Evolutionary conservation across 169 alveolate genomes (phyloP).

Genomic region (Ichthyophthirius multifiliis): DNA sequence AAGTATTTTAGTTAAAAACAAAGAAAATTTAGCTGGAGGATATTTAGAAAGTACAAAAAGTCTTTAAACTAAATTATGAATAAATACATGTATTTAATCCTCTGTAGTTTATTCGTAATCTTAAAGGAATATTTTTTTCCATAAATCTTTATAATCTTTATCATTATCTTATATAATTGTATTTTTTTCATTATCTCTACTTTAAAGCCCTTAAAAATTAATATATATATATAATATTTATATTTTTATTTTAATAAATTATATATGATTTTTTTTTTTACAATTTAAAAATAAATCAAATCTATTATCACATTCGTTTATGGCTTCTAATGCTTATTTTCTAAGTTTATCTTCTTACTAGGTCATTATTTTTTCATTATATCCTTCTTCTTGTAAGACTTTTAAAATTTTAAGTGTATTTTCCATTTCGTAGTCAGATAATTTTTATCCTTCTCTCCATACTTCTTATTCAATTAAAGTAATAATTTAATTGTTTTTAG

Average conservation of each 20-base stretch:
- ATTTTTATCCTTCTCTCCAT: neutral
- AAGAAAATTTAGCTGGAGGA: neutral
- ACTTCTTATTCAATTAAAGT: neutral
- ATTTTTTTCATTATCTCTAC: neutral
- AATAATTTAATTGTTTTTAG: neutral
- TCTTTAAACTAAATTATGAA: neutral
- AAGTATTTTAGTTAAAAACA: neutral
- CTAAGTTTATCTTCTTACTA: neutral
- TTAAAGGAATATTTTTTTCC: neutral
- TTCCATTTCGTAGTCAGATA: neutral
- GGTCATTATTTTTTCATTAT: neutral
- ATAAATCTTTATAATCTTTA: neutral
- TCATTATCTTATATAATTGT: neutral
- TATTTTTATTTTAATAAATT: neutral
- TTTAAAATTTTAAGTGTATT: neutral
- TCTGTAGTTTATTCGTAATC: neutral
- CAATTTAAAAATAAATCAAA: neutral
- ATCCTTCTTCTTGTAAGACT: neutral
- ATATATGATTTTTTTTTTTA: neutral
- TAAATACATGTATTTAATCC: neutral
- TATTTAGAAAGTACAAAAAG: neutral
- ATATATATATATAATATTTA: neutral
- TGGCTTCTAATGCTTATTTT: neutral
- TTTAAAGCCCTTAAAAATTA: neutral
- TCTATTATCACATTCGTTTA: neutral